A percentile compares a stretch with the other conserved stretches of the same genome.
Conservation (phyloP, 148 eudicot species). For the Rhododendron ferrugineum region DNA sequence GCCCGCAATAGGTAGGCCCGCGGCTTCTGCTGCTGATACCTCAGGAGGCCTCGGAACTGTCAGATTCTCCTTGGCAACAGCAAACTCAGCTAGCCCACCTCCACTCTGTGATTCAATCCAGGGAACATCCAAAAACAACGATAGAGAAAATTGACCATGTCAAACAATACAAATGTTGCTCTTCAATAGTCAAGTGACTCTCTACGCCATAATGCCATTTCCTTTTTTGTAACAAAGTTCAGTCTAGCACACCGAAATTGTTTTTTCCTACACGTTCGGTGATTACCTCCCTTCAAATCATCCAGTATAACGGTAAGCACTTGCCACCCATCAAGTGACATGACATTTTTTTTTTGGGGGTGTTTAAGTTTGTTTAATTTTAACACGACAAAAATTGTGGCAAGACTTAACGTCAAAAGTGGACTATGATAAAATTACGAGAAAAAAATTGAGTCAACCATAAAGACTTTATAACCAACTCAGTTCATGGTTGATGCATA, state of each 20-base stretch:
- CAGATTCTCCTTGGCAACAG: slow-evolving; percentile 45
- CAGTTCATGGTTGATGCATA: background rate
- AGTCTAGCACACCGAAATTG: background rate
- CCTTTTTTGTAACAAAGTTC: background rate
- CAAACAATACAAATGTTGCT: no score
- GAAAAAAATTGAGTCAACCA: background rate
- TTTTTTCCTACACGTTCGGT: background rate
- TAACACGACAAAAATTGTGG: background rate
- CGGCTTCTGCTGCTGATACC: slow-evolving; percentile 68
- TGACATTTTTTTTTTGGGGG: background rate
- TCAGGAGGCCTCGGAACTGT: slow-evolving; percentile 52
- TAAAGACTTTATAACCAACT: background rate
- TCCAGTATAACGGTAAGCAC: background rate
- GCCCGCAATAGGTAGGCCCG: slow-evolving; percentile 51
- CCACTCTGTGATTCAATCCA: slow-evolving; percentile 33
- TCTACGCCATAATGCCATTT: background rate
- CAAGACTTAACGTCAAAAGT: background rate
- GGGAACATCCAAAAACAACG: background rate
- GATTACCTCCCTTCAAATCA: background rate
- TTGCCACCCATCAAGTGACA: background rate
- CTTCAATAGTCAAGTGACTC: background rate
- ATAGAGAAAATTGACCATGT: background rate
- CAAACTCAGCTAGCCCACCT: slow-evolving; percentile 75
- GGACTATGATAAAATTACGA: background rate
- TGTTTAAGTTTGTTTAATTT: background rate